Conservation (phyloP, 495 filamentous ascomycete genomes). For the Penicillium lagena region DNA sequence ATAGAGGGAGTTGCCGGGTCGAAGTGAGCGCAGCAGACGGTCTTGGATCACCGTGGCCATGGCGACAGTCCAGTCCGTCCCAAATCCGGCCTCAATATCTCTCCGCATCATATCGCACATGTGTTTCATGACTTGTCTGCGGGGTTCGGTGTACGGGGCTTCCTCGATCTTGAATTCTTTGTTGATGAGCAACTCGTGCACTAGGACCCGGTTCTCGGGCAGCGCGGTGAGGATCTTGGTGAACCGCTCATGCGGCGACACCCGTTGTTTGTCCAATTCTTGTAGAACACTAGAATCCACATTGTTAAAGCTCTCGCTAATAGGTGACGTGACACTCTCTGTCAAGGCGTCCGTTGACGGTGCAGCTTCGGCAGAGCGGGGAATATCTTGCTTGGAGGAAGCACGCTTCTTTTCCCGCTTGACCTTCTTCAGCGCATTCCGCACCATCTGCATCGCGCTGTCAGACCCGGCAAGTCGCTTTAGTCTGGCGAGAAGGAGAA, state of each 20-base stretch:
- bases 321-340: constrained; percentile 39
- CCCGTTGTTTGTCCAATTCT: constrained; percentile 31
- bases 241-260: constrained; percentile 37
- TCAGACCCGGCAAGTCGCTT: constrained; percentile 82
- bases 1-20: constrained; percentile 73
- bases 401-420: constrained; percentile 56
- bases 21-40: constrained; percentile 77
- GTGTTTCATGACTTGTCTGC: constrained; percentile 49
- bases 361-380: constrained; percentile 36
- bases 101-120: constrained; percentile 73
- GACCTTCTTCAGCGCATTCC: constrained; percentile 74
- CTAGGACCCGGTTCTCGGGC: constrained; percentile 76
- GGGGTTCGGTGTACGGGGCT: constrained; percentile 39
- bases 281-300: constrained; percentile 31
- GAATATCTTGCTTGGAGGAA: constrained; percentile 54
- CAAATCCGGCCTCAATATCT: constrained; percentile 65
- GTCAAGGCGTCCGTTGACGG: constrained; percentile 28
- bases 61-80: constrained; percentile 68
- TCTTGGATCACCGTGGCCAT: constrained; percentile 81
- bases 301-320: constrained; percentile 39
- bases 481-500: constrained; percentile 79
- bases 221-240: constrained; percentile 57
- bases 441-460: constrained; percentile 74
- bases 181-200: constrained; percentile 90
- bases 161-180: constrained; percentile 66